Conservation (phyloP, 108 stramenopile genomes). For the Nitzschia sp. region DNA sequence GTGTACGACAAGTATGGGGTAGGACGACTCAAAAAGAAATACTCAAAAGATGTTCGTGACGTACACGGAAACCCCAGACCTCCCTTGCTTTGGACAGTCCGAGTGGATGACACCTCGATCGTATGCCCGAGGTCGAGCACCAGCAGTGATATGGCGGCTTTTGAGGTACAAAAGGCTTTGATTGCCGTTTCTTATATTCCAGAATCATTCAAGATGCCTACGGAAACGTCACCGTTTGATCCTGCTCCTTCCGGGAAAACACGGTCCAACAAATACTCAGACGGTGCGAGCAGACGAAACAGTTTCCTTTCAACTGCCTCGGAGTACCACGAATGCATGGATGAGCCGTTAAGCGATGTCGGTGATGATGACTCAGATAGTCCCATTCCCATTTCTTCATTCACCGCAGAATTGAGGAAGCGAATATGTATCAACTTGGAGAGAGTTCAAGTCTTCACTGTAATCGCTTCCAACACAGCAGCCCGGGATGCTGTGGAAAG, state of each 20-base stretch:
- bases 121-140: constrained; percentile 60
- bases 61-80: constrained; percentile 22
- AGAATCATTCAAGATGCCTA: constrained; percentile 39
- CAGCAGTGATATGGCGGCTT: constrained; percentile 60
- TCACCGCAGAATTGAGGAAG: constrained; percentile 30
- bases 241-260: background rate
- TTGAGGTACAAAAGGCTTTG: constrained; percentile 47
- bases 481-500: constrained; percentile 18
- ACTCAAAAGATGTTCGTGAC: constrained; percentile 24
- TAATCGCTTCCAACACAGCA: constrained; percentile 15
- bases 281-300: background rate
- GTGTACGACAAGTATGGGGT: constrained; percentile 61
- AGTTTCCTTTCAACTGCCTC: constrained; percentile 1
- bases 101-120: constrained; percentile 54
- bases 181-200: constrained; percentile 33
- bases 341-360: background rate
- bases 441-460: constrained; percentile 34
- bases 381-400: constrained; percentile 8
- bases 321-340: constrained; percentile 13
- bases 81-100: constrained; percentile 31
- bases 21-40: constrained; percentile 44
- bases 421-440: constrained; percentile 34
- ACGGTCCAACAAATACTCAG: background rate
- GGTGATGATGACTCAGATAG: background rate
- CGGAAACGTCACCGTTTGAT: constrained; percentile 19